Percentiles rank a stretch among this genome's conserved stretches.
phyloP scores from a whole-genome alignment of 768 basidiomycete species.

The Imleria badia region DNA sequence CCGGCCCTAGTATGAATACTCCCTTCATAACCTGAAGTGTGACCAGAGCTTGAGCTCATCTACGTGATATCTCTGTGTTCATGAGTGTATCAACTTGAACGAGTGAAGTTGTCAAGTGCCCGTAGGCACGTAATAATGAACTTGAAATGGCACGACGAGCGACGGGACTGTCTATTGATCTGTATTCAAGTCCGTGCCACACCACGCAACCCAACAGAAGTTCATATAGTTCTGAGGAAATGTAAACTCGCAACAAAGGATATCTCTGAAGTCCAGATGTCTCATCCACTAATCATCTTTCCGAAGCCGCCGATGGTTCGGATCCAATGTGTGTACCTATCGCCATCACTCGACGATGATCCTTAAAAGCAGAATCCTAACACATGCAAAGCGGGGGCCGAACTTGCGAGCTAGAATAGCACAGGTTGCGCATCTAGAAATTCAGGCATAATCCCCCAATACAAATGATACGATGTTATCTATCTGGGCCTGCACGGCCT shows the following conservation, averaged over 20 bases:
- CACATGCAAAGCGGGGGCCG: not conserved
- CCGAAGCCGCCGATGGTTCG: not conserved
- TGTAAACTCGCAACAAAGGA: not conserved
- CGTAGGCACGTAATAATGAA: not conserved
- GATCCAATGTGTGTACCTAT: not conserved
- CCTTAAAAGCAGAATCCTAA: not conserved
- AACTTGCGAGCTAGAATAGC: not conserved
- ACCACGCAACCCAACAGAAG: not conserved
- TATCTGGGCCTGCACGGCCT: too few relatives aligned
- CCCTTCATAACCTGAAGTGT: not conserved
- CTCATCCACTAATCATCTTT: not conserved
- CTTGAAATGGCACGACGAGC: not conserved
- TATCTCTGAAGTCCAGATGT: not conserved
- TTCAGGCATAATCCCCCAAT: not conserved
- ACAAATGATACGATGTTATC: not conserved
- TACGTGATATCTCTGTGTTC: too few relatives aligned
- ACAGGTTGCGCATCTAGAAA: not conserved
- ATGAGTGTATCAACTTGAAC: not conserved
- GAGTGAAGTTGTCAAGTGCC: not conserved
- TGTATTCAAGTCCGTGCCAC: not conserved
- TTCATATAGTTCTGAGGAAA: not conserved
- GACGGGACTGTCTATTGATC: not conserved
- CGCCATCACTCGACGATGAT: not conserved
- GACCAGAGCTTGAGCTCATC: not conserved
- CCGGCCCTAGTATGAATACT: not conserved